Conservation (phyloP, 495 filamentous ascomycete genomes). For the Apodospora peruviana region DNA sequence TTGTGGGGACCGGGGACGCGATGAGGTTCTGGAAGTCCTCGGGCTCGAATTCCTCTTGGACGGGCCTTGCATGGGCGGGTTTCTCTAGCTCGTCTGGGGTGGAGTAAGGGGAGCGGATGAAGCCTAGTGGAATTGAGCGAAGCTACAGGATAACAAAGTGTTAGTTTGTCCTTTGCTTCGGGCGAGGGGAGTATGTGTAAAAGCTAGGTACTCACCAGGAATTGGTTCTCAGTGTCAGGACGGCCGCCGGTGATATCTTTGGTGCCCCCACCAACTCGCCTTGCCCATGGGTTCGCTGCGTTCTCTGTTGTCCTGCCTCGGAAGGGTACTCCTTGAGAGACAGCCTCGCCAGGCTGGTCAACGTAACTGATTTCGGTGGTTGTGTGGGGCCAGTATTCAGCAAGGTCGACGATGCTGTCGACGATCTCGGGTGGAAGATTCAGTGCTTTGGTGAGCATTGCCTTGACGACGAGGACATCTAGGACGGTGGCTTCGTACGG, state of each 20-base stretch:
- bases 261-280: not conserved
- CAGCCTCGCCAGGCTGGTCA: not conserved
- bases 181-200: not conserved
- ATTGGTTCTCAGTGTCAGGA: conserved; percentile 22
- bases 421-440: conserved; percentile 57
- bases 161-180: not conserved
- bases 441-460: conserved; percentile 32
- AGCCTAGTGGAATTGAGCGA: conserved; percentile 36
- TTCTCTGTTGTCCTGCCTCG: too few relatives aligned
- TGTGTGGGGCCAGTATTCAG: conserved; percentile 66
- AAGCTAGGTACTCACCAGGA: conserved; percentile 27
- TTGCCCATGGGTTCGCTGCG: too few relatives aligned
- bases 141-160: conserved; percentile 20
- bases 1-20: conserved; percentile 20
- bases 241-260: conserved; percentile 12
- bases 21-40: conserved; percentile 27
- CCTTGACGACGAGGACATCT: conserved; percentile 43
- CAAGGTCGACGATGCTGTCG: conserved; percentile 61
- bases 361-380: conserved; percentile 22
- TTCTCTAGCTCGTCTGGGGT: conserved; percentile 12
- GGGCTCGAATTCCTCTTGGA: conserved; percentile 22
- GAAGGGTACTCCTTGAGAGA: too few relatives aligned
- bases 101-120: conserved; percentile 22
- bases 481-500: conserved; percentile 25
- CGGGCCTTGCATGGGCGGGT: conserved; percentile 1